A percentile compares a stretch with the other conserved stretches of the same genome.
phyloP scores from a whole-genome alignment of 768 basidiomycete species.

The Leucogyrophana mollusca region DNA sequence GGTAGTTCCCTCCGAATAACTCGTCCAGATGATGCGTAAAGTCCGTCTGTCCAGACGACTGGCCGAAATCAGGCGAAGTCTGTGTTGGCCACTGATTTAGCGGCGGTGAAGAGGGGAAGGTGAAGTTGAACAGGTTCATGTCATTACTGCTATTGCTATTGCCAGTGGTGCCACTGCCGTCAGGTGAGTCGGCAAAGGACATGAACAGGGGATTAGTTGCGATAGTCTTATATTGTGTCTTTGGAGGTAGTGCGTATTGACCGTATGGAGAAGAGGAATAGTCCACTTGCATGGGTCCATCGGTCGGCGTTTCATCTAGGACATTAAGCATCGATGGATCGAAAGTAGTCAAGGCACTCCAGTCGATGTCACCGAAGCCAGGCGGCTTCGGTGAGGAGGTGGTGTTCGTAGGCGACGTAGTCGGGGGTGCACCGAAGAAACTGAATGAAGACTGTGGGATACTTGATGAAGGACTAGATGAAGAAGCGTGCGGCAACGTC shows the following conservation, averaged over 20 bases:
- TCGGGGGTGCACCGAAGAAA: constrained; percentile 23
- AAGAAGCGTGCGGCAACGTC: constrained; percentile 14
- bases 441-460: constrained; percentile 20
- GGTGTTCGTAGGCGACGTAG: constrained; percentile 19
- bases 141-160: constrained; percentile 15
- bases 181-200: constrained; percentile 68
- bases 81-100: constrained; percentile 24
- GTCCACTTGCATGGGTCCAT: constrained; percentile 61
- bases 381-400: constrained; percentile 27
- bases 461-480: constrained; percentile 19
- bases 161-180: constrained; percentile 32
- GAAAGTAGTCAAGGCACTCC: constrained; percentile 66
- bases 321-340: constrained; percentile 66
- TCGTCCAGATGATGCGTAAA: constrained; percentile 39
- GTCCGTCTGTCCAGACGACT: constrained; percentile 20
- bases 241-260: constrained; percentile 40
- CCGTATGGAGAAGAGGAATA: constrained; percentile 48
- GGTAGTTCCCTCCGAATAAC: constrained; percentile 41
- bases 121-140: constrained; percentile 45
- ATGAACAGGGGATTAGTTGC: constrained; percentile 84
- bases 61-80: constrained; percentile 18
- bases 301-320: constrained; percentile 61
- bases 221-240: constrained; percentile 70
- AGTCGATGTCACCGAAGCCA: constrained; percentile 41
- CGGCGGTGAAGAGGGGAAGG: constrained; percentile 44